phyloP scores from a whole-genome alignment of 2,329 filamentous ascomycete genomes.

The Dothideomycetes sp. region DNA sequence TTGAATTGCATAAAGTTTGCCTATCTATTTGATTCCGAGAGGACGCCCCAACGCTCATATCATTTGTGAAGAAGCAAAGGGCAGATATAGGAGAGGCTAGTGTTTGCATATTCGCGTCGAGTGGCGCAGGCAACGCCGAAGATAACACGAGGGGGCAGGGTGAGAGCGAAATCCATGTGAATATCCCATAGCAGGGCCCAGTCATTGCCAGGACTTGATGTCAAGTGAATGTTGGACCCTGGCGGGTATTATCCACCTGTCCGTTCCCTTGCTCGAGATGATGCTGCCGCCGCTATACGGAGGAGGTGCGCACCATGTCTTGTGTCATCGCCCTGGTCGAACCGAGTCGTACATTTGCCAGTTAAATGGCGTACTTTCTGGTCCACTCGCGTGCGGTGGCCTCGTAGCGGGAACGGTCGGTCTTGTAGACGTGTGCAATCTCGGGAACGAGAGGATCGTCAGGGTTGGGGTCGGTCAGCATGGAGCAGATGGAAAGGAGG shows the following conservation, averaged over 20 bases:
- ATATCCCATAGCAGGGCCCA: too few relatives aligned
- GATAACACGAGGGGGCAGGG: too few relatives aligned
- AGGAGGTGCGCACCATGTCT: too few relatives aligned
- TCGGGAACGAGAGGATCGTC: constrained; percentile 97
- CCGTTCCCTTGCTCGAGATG: too few relatives aligned
- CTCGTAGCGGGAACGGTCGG: constrained; percentile 90
- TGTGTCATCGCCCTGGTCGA: neutral
- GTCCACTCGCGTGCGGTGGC: constrained; percentile 97
- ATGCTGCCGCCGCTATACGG: neutral
- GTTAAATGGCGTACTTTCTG: constrained; percentile 91
- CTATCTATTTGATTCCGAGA: neutral
- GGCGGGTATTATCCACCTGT: too few relatives aligned
- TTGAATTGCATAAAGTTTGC: neutral
- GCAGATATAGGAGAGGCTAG: neutral
- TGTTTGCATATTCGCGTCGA: too few relatives aligned
- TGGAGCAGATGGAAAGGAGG: constrained; percentile 96
- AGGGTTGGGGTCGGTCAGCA: constrained; percentile 98
- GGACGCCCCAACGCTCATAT: neutral
- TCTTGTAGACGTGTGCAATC: constrained; percentile 99
- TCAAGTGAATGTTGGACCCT: too few relatives aligned
- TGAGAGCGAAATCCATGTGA: too few relatives aligned
- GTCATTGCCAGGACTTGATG: too few relatives aligned
- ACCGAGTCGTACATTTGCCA: neutral
- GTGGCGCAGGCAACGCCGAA: too few relatives aligned
- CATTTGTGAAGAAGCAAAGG: neutral